Evolutionary conservation across 2,329 filamentous ascomycete genomes (phyloP), one percentile per base, ranked within the genome.

Genomic region (Aspergillus cejpii): DNA sequence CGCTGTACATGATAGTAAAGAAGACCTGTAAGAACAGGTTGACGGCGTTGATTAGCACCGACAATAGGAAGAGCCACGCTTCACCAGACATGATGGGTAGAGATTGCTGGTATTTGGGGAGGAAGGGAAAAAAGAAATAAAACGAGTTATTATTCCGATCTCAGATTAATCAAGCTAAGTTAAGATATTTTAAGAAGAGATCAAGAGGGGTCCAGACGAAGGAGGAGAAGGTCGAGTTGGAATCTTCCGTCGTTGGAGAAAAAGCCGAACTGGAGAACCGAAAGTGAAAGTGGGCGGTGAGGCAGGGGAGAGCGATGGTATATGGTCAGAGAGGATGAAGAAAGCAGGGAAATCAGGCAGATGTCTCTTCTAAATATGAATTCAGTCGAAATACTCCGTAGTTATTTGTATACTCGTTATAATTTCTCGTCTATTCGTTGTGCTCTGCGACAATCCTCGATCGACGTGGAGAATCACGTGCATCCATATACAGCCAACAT

Each of bases 1-100:
- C 92, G 72, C 88, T 95, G 76, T 97, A 98, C 94, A 98, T 98
- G 67, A 98, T 98, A 47, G 92, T 98, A 77, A 98, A 98, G 80
- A 98, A 98, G 62, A 98, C 92, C 76, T 98, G 94, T 47, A 98
- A 80, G 74, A 98, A 98, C 65, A 98, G 81, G 78, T 98, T 98
- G 81, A 98, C 90, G 76, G 92, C 92, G 77, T 98, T 98, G 78
- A 98, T 94, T 69, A 98, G 80, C 72, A 98, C 94, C 74, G 91
- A 84, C 73, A 98, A 79, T 63, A 98, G 83, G 77, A 94, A 98
- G 69, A 98, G 78, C 92, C 92, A 96, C 70, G 90, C 90, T 80
- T 96, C 90, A 72, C 90, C 90, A 64, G 90, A 95, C 90, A 96
- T 96, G 66, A 68, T 82, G 70, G 58, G 48, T 21, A 58, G 47